Percentiles rank a stretch among this genome's conserved stretches.
Conservation (phyloP, 129 eudicot species). For the Glebionis coronaria region DNA sequence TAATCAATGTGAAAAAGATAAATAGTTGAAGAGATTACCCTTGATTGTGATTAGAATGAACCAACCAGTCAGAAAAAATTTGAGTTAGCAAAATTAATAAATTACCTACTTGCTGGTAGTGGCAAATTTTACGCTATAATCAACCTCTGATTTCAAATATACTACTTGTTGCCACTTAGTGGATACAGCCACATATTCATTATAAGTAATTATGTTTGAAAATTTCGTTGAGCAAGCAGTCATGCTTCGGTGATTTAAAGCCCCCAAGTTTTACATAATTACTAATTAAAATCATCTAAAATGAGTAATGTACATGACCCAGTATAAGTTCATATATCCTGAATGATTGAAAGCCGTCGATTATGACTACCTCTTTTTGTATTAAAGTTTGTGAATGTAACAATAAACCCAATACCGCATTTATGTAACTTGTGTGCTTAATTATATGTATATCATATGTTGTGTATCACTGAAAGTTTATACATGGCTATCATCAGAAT, state of each 20-base stretch:
- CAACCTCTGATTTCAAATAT: no score
- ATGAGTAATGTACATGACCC: not conserved
- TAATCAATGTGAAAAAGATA: not conserved
- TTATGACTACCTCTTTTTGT: not conserved
- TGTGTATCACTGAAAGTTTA: conserved; percentile 12
- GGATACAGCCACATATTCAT: no score
- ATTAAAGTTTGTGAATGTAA: not conserved
- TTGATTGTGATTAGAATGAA: no score
- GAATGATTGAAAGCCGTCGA: not conserved
- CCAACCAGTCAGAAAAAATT: not conserved
- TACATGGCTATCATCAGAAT: conserved; percentile 41
- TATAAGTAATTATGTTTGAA: no score
- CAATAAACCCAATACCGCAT: not conserved
- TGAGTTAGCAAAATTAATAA: not conserved
- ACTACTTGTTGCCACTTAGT: no score
- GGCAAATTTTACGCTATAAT: no score
- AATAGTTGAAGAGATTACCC: not conserved
- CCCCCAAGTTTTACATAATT: conserved; percentile 1
- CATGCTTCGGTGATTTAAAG: no score
- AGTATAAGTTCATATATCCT: not conserved
- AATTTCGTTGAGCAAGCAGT: no score
- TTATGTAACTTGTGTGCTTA: not conserved
- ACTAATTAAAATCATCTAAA: not conserved
- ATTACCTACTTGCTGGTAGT: no score
- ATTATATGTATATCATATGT: conserved; percentile 4